Base-by-base conservation (phyloP, 2,329 filamentous ascomycete genomes). In the Fusarium neocosmosporiellum region DNA sequence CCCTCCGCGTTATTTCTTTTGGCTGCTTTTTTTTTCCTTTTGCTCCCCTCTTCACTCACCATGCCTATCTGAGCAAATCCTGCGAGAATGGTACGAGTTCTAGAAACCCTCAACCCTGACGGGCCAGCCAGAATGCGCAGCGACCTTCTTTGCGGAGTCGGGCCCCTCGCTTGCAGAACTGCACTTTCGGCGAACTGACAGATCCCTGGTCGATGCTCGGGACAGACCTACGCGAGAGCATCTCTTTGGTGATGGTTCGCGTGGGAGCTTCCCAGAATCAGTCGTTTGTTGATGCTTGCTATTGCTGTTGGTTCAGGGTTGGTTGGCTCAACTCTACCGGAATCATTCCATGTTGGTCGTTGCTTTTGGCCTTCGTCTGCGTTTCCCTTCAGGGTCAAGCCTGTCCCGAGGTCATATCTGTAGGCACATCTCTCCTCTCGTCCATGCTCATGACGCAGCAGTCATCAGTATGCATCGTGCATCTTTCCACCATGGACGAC, bases 401-500 rank as follows among this genome's bases (percentile, higher is more conserved):
- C 24, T 41, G 31, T 36, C 13, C 41, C 33, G 18, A 27, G 24
- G 24, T 50, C 46, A 50, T 50, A 50, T 50, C 22, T 29, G 46
- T 50, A 50, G 46, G 18, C 46, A 20, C 24, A 31, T 50, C 27
- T 50, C 18, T 50, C 27, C 18, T n/a, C 16, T 29, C 10, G 24
- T 50, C 18, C 46, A 31, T n/a, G 46, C 27, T 50, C 18, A n/a
- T 50, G 18, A 29, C 24, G 46, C 46, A 29, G 46, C 18, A n/a
- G 27, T 18, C 18, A 29, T 11, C 46, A 36, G 10, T 48, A 27
- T n/a, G 24, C 48, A 16, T 33, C 54, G 53, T 54, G 22, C 29
- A 36, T 43, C 37, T 18, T 24, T 59, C 33, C 43, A 33, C 24
- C 16, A 75, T 74, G 73, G 66, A 60, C 14, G 27, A 34, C 14